Evolutionary conservation across 306 rosid species (phyloP), one percentile per base, ranked within the genome.

Genomic region (Astragalus glycyphyllos): DNA sequence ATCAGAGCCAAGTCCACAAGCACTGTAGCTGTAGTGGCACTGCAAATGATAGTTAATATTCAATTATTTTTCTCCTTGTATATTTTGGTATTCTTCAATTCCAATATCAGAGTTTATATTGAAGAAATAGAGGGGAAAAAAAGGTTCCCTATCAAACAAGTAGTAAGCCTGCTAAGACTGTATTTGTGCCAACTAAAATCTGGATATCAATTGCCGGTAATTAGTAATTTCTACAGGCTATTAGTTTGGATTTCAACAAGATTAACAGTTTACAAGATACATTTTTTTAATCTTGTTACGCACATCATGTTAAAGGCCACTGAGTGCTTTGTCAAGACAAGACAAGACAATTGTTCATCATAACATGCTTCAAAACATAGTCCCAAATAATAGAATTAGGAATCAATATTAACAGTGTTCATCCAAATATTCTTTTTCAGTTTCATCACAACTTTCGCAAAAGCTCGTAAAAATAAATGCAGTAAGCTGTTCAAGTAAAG

Each of bases 21-120:
- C 92, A 77, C 88, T 58, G 65, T 86, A 94, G 86, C 98, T 90
- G 48, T 90, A 84, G 84, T 94, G 96, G 73, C 97, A 94, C 99
- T 94, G 92, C 73, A 54, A 74, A 64, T 49, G 8, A 68, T 50
- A 72, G 40, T 49, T 7, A 34, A 17, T 15, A 13, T 40, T 48
- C 8, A 23, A 67, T 41, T 61, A 47, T 10, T 62, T 64, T 41
- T 41, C 8, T 61, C 50, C 58, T 5, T 69, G 14, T 15, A 26
- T 44, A 59, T 40, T 80, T 64, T 29, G n/a, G 59, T 56, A 54
- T 50, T 69, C 65, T 64, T 53, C 67, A 45, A 56, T 56, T 64
- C 38, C 29, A 32, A 64, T 20, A 53, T 40, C 46, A 23, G 37
- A 32, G 67, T 66, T 64, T 17, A 56, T 57, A 34, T 35, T 65